phyloP scores from a whole-genome alignment of 306 rosid genomes.

The Cicer chorassanicum region DNA sequence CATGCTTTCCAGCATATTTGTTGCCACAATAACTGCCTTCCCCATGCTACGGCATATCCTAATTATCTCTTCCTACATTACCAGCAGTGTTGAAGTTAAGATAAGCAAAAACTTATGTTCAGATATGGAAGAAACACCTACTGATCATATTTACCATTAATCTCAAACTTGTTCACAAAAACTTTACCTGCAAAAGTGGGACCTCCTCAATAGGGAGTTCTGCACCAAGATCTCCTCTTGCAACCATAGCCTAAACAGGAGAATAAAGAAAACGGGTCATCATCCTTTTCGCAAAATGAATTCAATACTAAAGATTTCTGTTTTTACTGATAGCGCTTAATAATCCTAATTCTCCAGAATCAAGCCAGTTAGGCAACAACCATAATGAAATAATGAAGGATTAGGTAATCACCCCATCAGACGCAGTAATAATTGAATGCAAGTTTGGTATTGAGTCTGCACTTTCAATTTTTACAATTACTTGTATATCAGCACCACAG shows the following conservation, averaged over 20 bases:
- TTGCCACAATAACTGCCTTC: slow-evolving; percentile 95
- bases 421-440: slow-evolving; percentile 79
- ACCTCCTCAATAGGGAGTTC: slow-evolving; percentile 61
- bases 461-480: slow-evolving; percentile 95
- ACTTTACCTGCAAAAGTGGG: slow-evolving; percentile 60
- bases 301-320: slow-evolving; percentile 23
- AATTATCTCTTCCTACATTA: slow-evolving; percentile 84
- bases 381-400: slow-evolving; percentile 19
- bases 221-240: slow-evolving; percentile 62
- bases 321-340: slow-evolving; percentile 25
- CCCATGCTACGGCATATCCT: slow-evolving; percentile 95
- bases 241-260: slow-evolving; percentile 54
- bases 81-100: slow-evolving; percentile 33
- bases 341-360: slow-evolving; percentile 12
- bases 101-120: slow-evolving; percentile 25
- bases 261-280: slow-evolving; percentile 37
- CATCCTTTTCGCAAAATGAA: slow-evolving; percentile 14
- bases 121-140: slow-evolving; percentile 13
- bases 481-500: slow-evolving; percentile 84
- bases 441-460: slow-evolving; percentile 95
- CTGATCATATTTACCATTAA: slow-evolving; percentile 20
- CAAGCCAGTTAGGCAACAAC: neutral
- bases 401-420: slow-evolving; percentile 55
- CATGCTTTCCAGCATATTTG: slow-evolving; percentile 99
- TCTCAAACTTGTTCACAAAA: slow-evolving; percentile 2